Conservation (phyloP, 768 basidiomycete genomes). For the Lactarius sp. region DNA sequence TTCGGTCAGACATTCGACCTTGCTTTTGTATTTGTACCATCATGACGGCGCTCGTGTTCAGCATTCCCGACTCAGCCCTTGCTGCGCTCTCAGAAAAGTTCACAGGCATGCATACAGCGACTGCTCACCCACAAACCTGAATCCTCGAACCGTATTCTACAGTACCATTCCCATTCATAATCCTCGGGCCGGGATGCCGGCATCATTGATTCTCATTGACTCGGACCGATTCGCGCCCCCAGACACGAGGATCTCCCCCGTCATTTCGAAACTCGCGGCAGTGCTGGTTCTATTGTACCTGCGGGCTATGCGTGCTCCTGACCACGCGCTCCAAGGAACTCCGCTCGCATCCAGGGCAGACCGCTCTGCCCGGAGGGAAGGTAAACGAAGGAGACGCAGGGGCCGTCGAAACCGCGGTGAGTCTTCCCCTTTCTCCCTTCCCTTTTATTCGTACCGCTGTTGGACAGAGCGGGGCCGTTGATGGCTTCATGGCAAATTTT, state of each 20-base stretch:
- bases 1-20: too few relatives aligned
- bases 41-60: not conserved
- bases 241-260: conserved; percentile 28
- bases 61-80: conserved; percentile 4
- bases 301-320: too few relatives aligned
- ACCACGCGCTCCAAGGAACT: conserved; percentile 80
- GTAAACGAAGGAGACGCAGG: conserved; percentile 60
- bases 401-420: conserved; percentile 69
- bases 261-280: too few relatives aligned
- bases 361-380: conserved; percentile 80
- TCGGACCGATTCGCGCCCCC: too few relatives aligned
- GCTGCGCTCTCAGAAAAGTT: conserved; percentile 9
- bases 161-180: too few relatives aligned
- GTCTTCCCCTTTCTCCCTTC: conserved; percentile 32
- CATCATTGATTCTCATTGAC: too few relatives aligned
- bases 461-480: too few relatives aligned
- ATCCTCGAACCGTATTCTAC: not conserved
- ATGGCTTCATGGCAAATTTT: not conserved
- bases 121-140: conserved; percentile 12
- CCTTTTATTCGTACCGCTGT: conserved; percentile 35
- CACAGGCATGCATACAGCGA: conserved; percentile 17
- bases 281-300: too few relatives aligned
- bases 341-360: conserved; percentile 74
- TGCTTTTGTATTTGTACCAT: not conserved
- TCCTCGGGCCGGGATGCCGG: not conserved